A percentile compares a stretch with the other conserved stretches of the same genome.
These are phyloP conservation scores for Fusarium udum DNA, from an alignment of 2,329 filamentous ascomycete species.

Conservation along the genomic window DNA sequence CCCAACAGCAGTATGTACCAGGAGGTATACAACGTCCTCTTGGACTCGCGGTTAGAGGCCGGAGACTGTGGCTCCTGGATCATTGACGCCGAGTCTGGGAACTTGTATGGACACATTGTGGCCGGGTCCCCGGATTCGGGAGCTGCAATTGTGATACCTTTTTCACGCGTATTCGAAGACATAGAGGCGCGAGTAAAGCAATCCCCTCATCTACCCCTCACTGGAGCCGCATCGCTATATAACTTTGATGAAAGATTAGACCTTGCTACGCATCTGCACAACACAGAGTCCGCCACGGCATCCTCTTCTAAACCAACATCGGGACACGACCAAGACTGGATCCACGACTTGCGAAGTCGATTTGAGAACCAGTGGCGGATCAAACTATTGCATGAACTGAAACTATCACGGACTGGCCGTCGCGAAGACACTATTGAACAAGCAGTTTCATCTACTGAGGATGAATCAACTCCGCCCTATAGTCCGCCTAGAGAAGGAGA, in stretches of 20 bases:
- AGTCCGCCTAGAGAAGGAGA: neutral
- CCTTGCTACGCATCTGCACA: neutral
- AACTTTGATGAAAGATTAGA: neutral
- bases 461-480: neutral
- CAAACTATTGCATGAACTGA: neutral
- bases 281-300: neutral
- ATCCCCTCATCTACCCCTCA: neutral
- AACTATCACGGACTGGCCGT: neutral
- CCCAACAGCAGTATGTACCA: neutral
- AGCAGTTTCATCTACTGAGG: neutral
- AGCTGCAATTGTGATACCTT: neutral
- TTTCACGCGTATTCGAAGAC: neutral
- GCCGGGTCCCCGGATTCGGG: neutral
- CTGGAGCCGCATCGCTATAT: neutral
- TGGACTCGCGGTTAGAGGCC: neutral
- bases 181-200: neutral
- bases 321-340: rapidly evolving
- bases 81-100: neutral
- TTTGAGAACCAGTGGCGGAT: neutral
- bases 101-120: neutral
- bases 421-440: neutral
- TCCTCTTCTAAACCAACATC: neutral
- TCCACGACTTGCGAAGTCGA: neutral
- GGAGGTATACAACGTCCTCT: neutral
- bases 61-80: neutral